Conservation (phyloP, 352 stramenopile species). For the Phytophthora agathidicida region DNA sequence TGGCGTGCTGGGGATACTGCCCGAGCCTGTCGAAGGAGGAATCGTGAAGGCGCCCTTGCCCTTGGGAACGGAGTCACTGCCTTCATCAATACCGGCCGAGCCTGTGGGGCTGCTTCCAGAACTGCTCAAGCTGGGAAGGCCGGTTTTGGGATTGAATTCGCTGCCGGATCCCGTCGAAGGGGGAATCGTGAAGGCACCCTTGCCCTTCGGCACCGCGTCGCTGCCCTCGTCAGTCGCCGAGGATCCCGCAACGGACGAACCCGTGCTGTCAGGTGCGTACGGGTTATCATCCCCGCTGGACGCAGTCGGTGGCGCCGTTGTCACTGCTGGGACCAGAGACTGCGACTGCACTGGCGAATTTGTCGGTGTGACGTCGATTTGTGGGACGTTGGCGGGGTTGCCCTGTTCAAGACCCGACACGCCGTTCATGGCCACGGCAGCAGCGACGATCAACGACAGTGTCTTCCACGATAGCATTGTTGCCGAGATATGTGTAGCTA, state of each 20-base stretch:
- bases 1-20: background rate
- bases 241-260: conserved; percentile 13
- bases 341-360: background rate
- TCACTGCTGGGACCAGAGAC: background rate
- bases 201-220: conserved; percentile 1
- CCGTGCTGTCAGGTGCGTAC: conserved; percentile 13
- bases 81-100: conserved; percentile 5
- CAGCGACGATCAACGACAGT: conserved; percentile 17
- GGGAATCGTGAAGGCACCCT: conserved; percentile 7
- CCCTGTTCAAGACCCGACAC: conserved; percentile 15
- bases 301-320: background rate
- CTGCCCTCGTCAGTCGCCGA: conserved; percentile 18
- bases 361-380: background rate
- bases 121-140: conserved; percentile 3
- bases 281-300: background rate
- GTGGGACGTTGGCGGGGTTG: conserved; percentile 2
- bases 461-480: conserved; percentile 23
- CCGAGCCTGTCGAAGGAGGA: conserved; percentile 3
- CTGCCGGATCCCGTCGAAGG: conserved; percentile 7
- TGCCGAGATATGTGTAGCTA: background rate
- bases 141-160: background rate
- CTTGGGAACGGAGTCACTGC: conserved; percentile 3
- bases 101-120: conserved; percentile 11
- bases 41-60: conserved; percentile 3
- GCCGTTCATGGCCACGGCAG: conserved; percentile 13